Conservation (phyloP, 2,329 filamentous ascomycete species). For the Arthrobotrys sinensis region DNA sequence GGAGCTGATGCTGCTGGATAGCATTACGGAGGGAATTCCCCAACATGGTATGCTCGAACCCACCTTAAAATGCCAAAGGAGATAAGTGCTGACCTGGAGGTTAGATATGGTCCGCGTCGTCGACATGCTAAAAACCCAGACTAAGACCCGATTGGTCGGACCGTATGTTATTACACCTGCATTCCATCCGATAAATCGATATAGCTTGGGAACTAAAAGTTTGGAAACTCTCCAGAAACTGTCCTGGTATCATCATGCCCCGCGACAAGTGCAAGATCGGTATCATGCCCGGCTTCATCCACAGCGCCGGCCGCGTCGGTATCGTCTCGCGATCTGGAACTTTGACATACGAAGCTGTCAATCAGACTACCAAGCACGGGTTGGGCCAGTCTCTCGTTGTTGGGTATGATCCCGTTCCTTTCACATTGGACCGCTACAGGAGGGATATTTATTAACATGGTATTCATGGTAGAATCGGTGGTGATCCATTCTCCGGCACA, state of each 20-base stretch:
- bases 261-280: slow-evolving; percentile 98
- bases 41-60: slow-evolving; percentile 82
- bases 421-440: background rate
- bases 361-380: slow-evolving; percentile 97
- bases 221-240: slow-evolving; percentile 74
- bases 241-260: slow-evolving; percentile 91
- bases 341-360: slow-evolving; percentile 99
- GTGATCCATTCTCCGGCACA: slow-evolving; percentile 98
- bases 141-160: slow-evolving; percentile 95
- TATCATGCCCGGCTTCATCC: slow-evolving; percentile 99
- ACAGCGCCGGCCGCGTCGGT: slow-evolving; percentile 98
- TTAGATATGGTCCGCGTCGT: slow-evolving; percentile 99
- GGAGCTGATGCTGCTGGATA: slow-evolving; percentile 61
- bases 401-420: slow-evolving; percentile 69
- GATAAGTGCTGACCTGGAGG: slow-evolving; percentile 56
- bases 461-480: slow-evolving; percentile 77
- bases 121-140: slow-evolving; percentile 96
- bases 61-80: slow-evolving; percentile 2
- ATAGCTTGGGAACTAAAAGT: background rate
- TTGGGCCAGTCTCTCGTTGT: slow-evolving; percentile 98
- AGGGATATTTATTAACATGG: background rate
- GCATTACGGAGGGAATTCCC: slow-evolving; percentile 96
- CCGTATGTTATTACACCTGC: slow-evolving; percentile 69
- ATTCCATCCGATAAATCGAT: background rate
- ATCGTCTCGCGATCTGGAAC: slow-evolving; percentile 99